These are phyloP conservation scores for Colletotrichum lupini DNA, from an alignment of 2,329 filamentous ascomycete genomes.

Conservation along the genomic window DNA sequence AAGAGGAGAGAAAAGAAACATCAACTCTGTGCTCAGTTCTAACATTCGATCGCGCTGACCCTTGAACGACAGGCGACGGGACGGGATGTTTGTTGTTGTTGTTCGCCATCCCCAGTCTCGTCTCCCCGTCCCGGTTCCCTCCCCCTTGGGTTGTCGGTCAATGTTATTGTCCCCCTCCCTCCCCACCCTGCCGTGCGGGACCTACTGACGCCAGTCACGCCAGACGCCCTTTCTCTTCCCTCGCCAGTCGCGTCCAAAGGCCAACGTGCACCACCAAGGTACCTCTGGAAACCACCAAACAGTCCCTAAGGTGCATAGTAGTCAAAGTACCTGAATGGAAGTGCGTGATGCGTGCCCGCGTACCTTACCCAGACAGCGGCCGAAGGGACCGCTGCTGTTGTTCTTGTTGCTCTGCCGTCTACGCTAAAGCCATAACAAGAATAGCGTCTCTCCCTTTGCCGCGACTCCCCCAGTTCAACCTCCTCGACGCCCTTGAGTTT, in stretches of 20 bases:
- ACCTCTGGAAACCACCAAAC: not conserved
- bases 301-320: not conserved
- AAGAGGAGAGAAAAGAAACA: not conserved
- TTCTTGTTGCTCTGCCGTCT: constrained; percentile 32
- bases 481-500: not conserved
- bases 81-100: constrained; percentile 15
- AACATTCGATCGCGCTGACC: not conserved
- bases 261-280: not conserved
- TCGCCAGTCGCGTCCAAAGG: constrained; percentile 8
- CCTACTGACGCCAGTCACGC: not conserved
- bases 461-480: constrained; percentile 20
- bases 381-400: not conserved
- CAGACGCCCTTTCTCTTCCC: constrained; percentile 1
- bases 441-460: constrained; percentile 17
- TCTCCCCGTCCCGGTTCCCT: not conserved
- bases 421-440: constrained; percentile 12
- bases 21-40: not conserved
- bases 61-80: not conserved
- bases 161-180: constrained; percentile 2
- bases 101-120: not conserved
- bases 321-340: too few relatives aligned
- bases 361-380: constrained; percentile 1
- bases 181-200: not conserved
- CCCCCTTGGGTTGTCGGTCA: not conserved
- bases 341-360: not conserved